These are phyloP conservation scores for Roridomyces roridus DNA, from an alignment of 768 basidiomycete species.

Conservation along the genomic window DNA sequence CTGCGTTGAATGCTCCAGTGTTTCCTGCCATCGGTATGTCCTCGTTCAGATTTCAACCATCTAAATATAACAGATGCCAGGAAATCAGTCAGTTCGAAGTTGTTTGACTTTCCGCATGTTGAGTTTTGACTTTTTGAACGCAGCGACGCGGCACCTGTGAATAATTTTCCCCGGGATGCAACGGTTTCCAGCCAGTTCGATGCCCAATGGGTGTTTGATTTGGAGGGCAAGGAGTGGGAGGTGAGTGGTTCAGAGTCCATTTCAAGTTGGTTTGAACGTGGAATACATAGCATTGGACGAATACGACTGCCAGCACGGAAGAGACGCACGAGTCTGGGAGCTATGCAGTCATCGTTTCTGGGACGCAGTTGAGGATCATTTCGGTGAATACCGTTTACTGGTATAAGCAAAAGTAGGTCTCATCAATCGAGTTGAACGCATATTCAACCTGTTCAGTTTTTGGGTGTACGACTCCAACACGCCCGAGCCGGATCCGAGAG, in stretches of 20 bases:
- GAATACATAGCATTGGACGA: slow-evolving; percentile 62
- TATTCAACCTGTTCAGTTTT: slow-evolving; percentile 43
- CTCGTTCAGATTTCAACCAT: background rate
- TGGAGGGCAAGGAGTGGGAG: slow-evolving; percentile 53
- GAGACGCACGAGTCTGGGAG: slow-evolving; percentile 58
- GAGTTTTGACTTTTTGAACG: background rate
- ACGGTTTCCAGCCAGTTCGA: slow-evolving; percentile 32
- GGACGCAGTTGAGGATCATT: slow-evolving; percentile 58
- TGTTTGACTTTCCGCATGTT: background rate
- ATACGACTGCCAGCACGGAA: slow-evolving; percentile 45
- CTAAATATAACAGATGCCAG: slow-evolving; percentile 28
- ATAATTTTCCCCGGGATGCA: slow-evolving; percentile 61
- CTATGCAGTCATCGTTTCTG: slow-evolving; percentile 55
- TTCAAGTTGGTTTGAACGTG: no score
- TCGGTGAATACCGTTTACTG: slow-evolving; percentile 67
- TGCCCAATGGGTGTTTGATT: slow-evolving; percentile 65
- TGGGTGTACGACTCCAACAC: slow-evolving; percentile 64
- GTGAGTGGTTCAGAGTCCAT: no score
- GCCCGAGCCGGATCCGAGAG: slow-evolving; percentile 64
- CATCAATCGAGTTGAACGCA: background rate
- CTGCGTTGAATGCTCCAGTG: slow-evolving; percentile 45
- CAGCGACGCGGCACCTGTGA: slow-evolving; percentile 65
- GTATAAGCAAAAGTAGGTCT: slow-evolving; percentile 61
- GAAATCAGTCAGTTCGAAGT: slow-evolving; percentile 61
- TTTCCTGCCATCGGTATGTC: slow-evolving; percentile 56